Conservation (phyloP, 139 green algal species). For the Chlorella sp. region DNA sequence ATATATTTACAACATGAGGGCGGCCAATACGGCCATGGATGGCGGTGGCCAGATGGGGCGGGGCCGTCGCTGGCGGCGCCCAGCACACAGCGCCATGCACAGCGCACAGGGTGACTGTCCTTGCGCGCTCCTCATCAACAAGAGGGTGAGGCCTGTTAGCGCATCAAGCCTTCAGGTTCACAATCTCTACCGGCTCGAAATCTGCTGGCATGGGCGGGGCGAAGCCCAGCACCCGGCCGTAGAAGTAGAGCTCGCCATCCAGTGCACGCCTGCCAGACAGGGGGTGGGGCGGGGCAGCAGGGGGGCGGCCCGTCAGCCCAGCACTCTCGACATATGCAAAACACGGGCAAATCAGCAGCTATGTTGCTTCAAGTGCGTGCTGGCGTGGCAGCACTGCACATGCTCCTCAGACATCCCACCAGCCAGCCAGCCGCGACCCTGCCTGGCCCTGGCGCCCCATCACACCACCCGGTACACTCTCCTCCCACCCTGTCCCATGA, state of each 20-base stretch:
- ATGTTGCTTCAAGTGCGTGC: not conserved
- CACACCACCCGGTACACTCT: not conserved
- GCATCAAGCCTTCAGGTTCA: constrained; percentile 48
- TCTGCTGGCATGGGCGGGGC: constrained; percentile 49
- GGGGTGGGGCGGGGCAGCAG: not conserved
- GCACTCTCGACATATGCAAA: not conserved
- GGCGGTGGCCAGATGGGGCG: not conserved
- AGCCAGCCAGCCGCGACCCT: not conserved
- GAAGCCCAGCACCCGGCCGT: constrained; percentile 72
- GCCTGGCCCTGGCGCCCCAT: not conserved
- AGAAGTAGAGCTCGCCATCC: constrained; percentile 86
- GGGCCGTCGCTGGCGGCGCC: no score
- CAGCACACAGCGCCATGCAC: no score
- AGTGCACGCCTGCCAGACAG: constrained; percentile 51
- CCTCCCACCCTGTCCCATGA: not conserved
- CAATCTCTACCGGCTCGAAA: constrained; percentile 65
- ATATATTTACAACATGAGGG: no score
- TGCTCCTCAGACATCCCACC: not conserved
- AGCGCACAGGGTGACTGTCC: no score
- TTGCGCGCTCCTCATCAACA: no score
- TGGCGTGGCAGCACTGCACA: not conserved
- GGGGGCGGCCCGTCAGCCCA: not conserved
- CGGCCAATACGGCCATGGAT: no score
- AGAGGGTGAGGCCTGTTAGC: no score
- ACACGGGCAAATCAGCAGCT: not conserved